Evolutionary conservation across 1,284 basidiomycete genomes (phyloP).

Genomic region (Ceratobasidium sp.): DNA sequence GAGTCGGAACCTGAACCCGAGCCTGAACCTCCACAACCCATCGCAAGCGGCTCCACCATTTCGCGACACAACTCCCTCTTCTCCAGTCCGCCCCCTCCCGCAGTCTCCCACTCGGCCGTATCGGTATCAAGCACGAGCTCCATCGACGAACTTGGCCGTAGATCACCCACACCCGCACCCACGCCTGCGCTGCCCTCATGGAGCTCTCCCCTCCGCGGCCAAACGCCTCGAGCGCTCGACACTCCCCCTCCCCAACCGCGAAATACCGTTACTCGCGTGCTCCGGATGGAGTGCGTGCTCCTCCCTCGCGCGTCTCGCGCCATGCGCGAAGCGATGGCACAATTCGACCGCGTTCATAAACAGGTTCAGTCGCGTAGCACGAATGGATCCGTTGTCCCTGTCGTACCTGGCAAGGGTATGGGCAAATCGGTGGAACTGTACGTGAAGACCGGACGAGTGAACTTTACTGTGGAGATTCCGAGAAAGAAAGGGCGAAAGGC

Average conservation of each 20-base stretch:
- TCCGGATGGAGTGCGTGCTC: slow-evolving; percentile 30
- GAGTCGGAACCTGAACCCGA: not conserved
- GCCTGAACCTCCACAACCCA: not conserved
- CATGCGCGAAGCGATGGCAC: not conserved
- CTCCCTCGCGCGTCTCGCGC: slow-evolving; percentile 4
- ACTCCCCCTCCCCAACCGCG: not conserved
- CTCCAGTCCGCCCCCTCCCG: not conserved
- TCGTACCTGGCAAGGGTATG: too few species aligned
- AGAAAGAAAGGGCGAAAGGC: not conserved
- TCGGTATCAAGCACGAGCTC: not conserved
- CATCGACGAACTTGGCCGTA: too few species aligned
- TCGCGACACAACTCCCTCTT: too few species aligned
- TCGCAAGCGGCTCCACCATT: too few species aligned
- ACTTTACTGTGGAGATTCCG: not conserved
- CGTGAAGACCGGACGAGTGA: not conserved
- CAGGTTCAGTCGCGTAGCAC: too few species aligned
- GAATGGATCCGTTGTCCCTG: too few species aligned
- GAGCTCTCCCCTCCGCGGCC: too few species aligned
- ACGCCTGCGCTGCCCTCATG: too few species aligned
- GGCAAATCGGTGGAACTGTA: too few species aligned
- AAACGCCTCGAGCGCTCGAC: too few species aligned
- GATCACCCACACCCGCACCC: too few species aligned
- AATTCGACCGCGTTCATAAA: too few species aligned
- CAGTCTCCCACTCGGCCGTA: not conserved
- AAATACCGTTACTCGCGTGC: not conserved